Conservation (phyloP, 768 basidiomycete species). For the Polyporus arcularius region DNA sequence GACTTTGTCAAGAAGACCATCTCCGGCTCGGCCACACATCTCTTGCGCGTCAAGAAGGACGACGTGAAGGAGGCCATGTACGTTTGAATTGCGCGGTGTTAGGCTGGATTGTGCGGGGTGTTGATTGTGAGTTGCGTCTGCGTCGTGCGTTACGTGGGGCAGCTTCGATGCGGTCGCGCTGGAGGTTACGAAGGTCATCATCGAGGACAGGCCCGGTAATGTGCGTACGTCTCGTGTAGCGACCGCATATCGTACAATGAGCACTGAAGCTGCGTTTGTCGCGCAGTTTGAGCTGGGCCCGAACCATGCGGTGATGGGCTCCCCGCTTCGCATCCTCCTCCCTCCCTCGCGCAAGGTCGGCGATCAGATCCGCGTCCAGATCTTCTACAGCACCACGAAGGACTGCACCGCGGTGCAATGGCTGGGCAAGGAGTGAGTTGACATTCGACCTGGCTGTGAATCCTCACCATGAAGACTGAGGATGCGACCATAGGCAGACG, state of each 20-base stretch:
- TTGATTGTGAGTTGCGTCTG: background rate
- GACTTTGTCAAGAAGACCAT: slow-evolving; percentile 68
- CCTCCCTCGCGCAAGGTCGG: slow-evolving; percentile 39
- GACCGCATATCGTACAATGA: background rate
- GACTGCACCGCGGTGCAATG: slow-evolving; percentile 82
- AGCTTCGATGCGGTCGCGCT: slow-evolving; percentile 81
- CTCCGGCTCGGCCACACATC: slow-evolving; percentile 65
- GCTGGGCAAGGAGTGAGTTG: slow-evolving; percentile 72
- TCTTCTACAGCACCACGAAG: slow-evolving; percentile 74
- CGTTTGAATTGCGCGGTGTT: slow-evolving; percentile 21
- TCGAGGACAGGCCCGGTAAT: slow-evolving; percentile 47
- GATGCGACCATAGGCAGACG: background rate
- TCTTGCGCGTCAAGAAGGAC: slow-evolving; percentile 53
- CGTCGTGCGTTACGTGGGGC: background rate
- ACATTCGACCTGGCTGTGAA: background rate
- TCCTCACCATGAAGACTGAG: background rate
- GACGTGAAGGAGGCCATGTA: slow-evolving; percentile 63
- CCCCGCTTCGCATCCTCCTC: slow-evolving; percentile 60
- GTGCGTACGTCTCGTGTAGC: background rate
- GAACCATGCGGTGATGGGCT: slow-evolving; percentile 74
- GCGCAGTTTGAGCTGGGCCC: slow-evolving; percentile 53
- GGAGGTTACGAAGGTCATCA: slow-evolving; percentile 52
- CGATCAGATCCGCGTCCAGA: slow-evolving; percentile 46
- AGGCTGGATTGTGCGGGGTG: background rate
- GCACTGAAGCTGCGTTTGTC: background rate